Evolutionary conservation across 441 rosid genomes (phyloP).

Genomic region (Erodium trifolium): DNA sequence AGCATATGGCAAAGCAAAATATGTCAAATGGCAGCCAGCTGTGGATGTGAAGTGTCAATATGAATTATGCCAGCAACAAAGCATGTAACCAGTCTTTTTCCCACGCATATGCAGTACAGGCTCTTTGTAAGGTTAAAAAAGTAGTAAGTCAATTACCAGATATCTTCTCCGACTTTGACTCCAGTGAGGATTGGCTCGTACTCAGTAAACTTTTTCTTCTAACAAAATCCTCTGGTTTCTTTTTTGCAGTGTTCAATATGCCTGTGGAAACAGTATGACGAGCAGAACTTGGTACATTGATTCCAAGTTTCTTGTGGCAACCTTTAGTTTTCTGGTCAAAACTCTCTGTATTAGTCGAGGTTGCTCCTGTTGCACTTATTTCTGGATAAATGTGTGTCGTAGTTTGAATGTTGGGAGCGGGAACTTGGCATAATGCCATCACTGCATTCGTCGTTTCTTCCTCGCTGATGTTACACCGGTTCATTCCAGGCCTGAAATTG

Average conservation of each 20-base stretch:
- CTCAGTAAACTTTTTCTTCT: neutral
- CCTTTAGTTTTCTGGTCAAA: conserved; percentile 23
- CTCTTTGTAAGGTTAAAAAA: neutral
- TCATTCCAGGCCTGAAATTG: conserved; percentile 58
- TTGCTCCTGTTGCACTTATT: conserved; percentile 19
- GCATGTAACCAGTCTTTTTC: conserved; percentile 7
- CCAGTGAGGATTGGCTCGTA: conserved; percentile 6
- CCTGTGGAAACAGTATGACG: neutral
- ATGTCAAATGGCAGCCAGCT: neutral
- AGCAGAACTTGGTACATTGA: conserved; percentile 6
- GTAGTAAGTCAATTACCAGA: neutral
- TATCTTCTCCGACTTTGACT: neutral
- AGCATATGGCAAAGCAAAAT: neutral
- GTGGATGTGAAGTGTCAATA: neutral
- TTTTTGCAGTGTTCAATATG: conserved; percentile 7
- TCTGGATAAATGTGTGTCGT: conserved; percentile 25
- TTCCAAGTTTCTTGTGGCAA: neutral
- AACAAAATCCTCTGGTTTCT: conserved; percentile 4
- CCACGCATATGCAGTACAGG: neutral
- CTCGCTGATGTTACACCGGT: conserved; percentile 54
- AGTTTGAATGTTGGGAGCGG: conserved; percentile 39
- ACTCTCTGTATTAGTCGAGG: conserved; percentile 23
- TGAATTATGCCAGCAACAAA: neutral
- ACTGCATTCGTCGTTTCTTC: conserved; percentile 58
- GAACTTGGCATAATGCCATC: conserved; percentile 30